phyloP scores from a whole-genome alignment of 257 asterid genomes.

The Gardenia jasminoides region DNA sequence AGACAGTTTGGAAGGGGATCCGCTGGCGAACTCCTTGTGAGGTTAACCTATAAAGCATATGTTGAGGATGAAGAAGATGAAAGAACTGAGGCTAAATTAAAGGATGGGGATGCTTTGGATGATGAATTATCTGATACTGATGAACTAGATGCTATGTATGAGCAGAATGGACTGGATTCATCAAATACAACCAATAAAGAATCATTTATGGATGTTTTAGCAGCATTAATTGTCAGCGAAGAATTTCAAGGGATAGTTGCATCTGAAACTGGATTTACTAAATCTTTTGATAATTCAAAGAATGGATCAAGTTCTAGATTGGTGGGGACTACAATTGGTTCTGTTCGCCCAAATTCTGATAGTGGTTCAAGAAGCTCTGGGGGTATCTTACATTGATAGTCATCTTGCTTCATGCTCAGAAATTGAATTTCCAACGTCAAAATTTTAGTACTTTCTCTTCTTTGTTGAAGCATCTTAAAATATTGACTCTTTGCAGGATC shows the following conservation, averaged over 20 bases:
- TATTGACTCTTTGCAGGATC: constrained; percentile 55
- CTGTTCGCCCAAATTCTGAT: constrained; percentile 39
- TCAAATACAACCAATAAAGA: constrained; percentile 50
- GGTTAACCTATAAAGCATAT: constrained; percentile 93
- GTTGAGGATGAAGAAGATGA: constrained; percentile 99
- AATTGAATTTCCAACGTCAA: constrained; percentile 2
- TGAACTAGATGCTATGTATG: constrained; percentile 28
- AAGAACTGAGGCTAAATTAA: constrained; percentile 28
- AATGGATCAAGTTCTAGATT: constrained; percentile 35
- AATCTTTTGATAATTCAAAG: constrained; percentile 35
- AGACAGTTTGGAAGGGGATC: constrained; percentile 63
- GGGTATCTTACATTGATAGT: constrained; percentile 41
- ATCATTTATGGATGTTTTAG: constrained; percentile 76
- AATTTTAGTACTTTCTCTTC: neutral
- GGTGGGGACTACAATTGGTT: constrained; percentile 24
- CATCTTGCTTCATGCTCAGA: neutral
- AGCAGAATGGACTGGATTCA: constrained; percentile 37
- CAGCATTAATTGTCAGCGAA: constrained; percentile 85
- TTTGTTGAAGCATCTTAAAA: constrained; percentile 8
- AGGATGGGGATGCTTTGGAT: constrained; percentile 46
- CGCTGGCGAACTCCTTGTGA: constrained; percentile 81
- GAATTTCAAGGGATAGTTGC: constrained; percentile 90
- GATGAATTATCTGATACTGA: constrained; percentile 65
- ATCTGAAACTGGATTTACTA: constrained; percentile 60
- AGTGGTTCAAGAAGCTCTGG: constrained; percentile 40